These are phyloP conservation scores for Chytriomyces sp. DNA, from an alignment of 192 early-diverging fungal genomes.

Conservation along the genomic window DNA sequence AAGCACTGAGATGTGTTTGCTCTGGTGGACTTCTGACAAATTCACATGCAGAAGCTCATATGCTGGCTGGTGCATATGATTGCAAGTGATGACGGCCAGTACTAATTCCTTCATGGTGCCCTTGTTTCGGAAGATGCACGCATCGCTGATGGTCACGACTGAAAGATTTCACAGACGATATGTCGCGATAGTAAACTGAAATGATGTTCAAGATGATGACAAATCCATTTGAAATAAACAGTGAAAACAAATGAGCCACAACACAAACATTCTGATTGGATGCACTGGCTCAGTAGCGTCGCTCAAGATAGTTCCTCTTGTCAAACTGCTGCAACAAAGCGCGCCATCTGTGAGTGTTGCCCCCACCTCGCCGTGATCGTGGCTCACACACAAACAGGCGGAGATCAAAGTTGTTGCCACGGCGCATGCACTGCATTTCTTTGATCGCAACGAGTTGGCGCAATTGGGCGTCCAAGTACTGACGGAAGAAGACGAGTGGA, in stretches of 20 bases:
- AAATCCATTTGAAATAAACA: too few species aligned
- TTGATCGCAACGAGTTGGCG: conserved; percentile 59
- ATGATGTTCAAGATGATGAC: too few species aligned
- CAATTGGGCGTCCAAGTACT: conserved; percentile 57
- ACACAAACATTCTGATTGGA: conserved; percentile 68
- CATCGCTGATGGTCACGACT: too few species aligned
- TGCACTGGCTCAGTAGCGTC: conserved; percentile 90
- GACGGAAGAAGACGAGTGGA: conserved; percentile 91
- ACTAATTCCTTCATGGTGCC: too few species aligned
- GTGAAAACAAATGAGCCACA: neutral
- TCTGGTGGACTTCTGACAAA: too few species aligned
- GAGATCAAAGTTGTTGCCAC: conserved; percentile 80
- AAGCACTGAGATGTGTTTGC: too few species aligned
- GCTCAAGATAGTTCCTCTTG: conserved; percentile 84
- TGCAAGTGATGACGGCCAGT: too few species aligned
- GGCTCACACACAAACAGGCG: neutral
- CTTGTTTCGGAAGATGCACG: too few species aligned
- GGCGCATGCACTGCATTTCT: conserved; percentile 84
- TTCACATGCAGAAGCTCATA: too few species aligned
- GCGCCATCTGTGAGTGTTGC: neutral
- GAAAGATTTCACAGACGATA: too few species aligned
- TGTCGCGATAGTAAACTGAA: too few species aligned
- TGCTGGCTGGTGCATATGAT: too few species aligned
- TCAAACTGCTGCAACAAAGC: conserved; percentile 47
- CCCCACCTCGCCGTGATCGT: neutral